A percentile compares a stretch with the other conserved stretches of the same genome.
phyloP scores from a whole-genome alignment of 441 rosid species.

The Gossypium davidsonii region DNA sequence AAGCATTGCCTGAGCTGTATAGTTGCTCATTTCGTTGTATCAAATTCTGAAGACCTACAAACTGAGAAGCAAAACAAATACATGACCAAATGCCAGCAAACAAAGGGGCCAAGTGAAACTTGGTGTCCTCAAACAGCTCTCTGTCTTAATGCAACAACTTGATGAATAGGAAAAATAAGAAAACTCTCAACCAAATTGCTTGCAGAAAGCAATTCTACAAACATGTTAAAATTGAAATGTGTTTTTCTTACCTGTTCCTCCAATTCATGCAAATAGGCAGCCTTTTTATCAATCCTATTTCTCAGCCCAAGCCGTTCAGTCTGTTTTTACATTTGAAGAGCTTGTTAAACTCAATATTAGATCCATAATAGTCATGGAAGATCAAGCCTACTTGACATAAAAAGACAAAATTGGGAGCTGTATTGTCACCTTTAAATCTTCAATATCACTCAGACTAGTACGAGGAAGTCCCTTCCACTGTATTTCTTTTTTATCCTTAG shows the following conservation, averaged over 20 bases:
- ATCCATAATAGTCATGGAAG: slow-evolving; percentile 11
- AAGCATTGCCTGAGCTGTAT: slow-evolving; percentile 74
- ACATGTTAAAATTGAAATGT: slow-evolving; percentile 3
- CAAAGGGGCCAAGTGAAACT: neutral
- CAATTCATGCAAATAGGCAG: slow-evolving; percentile 76
- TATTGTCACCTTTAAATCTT: slow-evolving; percentile 76
- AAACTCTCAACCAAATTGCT: slow-evolving; percentile 5
- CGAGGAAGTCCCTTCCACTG: slow-evolving; percentile 99
- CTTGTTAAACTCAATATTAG: slow-evolving; percentile 16
- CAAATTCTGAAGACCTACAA: slow-evolving; percentile 81
- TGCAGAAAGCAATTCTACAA: slow-evolving; percentile 7
- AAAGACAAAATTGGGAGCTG: slow-evolving; percentile 19
- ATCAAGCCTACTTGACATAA: slow-evolving; percentile 9
- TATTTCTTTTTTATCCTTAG: slow-evolving; percentile 96
- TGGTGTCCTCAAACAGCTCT: neutral
- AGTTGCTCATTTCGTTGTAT: slow-evolving; percentile 74
- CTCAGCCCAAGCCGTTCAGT: slow-evolving; percentile 57
- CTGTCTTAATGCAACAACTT: neutral
- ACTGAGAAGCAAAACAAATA: slow-evolving; percentile 36
- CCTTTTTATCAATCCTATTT: slow-evolving; percentile 83
- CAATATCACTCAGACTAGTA: slow-evolving; percentile 85
- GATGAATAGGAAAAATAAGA: neutral
- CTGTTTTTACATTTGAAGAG: slow-evolving; percentile 33
- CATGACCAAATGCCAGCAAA: slow-evolving; percentile 9
- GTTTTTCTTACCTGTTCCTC: slow-evolving; percentile 76